Evolutionary conservation across 192 early-diverging fungal species (phyloP).

Genomic region (Coemansia reversa): DNA sequence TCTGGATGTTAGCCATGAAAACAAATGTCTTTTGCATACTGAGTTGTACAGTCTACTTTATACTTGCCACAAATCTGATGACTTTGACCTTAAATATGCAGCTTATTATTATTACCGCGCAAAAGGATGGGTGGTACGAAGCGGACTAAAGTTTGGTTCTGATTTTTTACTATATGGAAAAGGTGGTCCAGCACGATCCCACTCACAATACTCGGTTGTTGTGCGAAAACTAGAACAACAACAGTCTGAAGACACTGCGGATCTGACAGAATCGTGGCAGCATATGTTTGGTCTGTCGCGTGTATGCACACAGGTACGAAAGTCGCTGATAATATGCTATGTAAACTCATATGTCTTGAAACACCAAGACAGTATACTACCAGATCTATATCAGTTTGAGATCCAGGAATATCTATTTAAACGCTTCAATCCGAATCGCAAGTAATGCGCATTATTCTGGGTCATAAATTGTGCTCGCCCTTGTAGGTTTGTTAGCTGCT

Average conservation of each 20-base stretch:
- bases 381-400: constrained; percentile 24
- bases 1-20: constrained; percentile 12
- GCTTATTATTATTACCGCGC: constrained; percentile 83
- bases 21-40: neutral
- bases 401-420: constrained; percentile 34
- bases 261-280: constrained; percentile 31
- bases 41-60: constrained; percentile 25
- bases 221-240: constrained; percentile 1
- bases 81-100: constrained; percentile 67
- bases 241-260: neutral
- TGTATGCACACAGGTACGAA: constrained; percentile 38
- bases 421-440: constrained; percentile 45
- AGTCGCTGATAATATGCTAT: constrained; percentile 46
- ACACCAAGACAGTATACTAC: neutral
- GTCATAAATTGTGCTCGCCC: neutral
- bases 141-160: constrained; percentile 82
- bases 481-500: neutral
- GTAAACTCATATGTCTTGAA: constrained; percentile 15
- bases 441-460: constrained; percentile 1
- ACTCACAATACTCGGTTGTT: constrained; percentile 44
- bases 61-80: constrained; percentile 16
- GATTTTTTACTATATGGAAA: constrained; percentile 62
- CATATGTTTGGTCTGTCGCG: constrained; percentile 40
- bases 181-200: constrained; percentile 33
- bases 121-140: constrained; percentile 78